phyloP scores from a whole-genome alignment of 2,329 filamentous ascomycete species.

The Epicoccum sorghinum region DNA sequence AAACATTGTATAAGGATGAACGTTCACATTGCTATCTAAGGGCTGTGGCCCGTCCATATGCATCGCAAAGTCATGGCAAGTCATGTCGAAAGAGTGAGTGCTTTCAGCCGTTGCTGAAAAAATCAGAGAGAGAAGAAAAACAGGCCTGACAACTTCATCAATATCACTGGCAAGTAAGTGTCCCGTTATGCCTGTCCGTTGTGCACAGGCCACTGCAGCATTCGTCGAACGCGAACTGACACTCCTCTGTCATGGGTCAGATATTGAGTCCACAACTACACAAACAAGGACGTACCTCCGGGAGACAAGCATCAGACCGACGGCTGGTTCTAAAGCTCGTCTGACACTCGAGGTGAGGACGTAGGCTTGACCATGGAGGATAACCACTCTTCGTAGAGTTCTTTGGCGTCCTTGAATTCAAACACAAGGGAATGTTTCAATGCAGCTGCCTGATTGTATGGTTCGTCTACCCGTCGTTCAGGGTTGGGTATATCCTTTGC shows the following conservation, averaged over 20 bases:
- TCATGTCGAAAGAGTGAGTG: background rate
- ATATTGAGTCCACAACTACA: background rate
- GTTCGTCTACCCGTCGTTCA: too few relatives aligned
- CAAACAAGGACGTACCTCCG: background rate
- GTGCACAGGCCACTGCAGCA: slow-evolving; percentile 7
- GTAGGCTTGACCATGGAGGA: too few relatives aligned
- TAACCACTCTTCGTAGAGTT: too few relatives aligned
- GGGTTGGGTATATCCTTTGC: too few relatives aligned
- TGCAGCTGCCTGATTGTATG: too few relatives aligned
- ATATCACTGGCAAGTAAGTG: background rate
- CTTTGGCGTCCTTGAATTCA: too few relatives aligned
- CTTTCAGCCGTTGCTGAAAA: background rate
- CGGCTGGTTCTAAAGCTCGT: slow-evolving; percentile 2
- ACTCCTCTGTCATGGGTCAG: slow-evolving; percentile 1
- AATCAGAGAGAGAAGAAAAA: too few relatives aligned
- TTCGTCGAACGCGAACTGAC: background rate
- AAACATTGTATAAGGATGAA: slow-evolving; percentile 2
- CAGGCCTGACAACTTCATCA: too few relatives aligned
- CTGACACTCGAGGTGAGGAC: too few relatives aligned
- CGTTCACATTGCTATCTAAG: background rate
- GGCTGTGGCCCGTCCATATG: too few relatives aligned
- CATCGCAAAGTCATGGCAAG: too few relatives aligned
- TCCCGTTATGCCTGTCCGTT: slow-evolving; percentile 7
- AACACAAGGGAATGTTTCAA: too few relatives aligned
- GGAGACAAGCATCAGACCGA: background rate